These are phyloP conservation scores for Chiua virens DNA, from an alignment of 768 basidiomycete species.

Conservation along the genomic window DNA sequence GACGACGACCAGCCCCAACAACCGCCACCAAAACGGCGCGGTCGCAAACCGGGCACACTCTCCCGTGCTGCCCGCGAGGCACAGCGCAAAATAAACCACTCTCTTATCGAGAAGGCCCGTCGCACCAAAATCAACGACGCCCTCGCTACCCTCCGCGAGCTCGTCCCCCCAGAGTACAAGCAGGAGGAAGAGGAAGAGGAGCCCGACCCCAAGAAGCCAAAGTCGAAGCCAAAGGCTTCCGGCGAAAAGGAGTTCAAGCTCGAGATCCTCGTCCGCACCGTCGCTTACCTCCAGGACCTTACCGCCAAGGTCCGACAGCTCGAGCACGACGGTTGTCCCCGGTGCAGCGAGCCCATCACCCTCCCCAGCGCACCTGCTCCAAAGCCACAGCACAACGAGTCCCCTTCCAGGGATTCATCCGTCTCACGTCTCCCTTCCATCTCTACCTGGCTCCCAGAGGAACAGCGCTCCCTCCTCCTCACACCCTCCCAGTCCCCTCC, in stretches of 20 bases:
- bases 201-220: constrained; percentile 26
- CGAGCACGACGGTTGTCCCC: constrained; percentile 31
- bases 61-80: constrained; percentile 81
- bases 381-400: background rate
- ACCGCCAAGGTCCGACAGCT: constrained; percentile 52
- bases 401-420: constrained; percentile 7
- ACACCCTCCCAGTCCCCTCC: constrained; percentile 34
- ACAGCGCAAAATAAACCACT: constrained; percentile 90
- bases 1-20: constrained; percentile 19
- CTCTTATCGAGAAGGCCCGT: constrained; percentile 90
- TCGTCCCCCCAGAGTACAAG: constrained; percentile 67
- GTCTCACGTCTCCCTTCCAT: constrained; percentile 59
- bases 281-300: constrained; percentile 74
- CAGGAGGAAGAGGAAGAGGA: constrained; percentile 39
- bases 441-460: constrained; percentile 59
- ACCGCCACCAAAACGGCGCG: constrained; percentile 56
- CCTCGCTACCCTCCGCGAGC: constrained; percentile 67
- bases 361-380: background rate
- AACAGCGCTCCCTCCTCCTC: constrained; percentile 34
- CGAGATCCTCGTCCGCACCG: constrained; percentile 83
- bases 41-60: constrained; percentile 67
- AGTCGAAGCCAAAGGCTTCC: constrained; percentile 32
- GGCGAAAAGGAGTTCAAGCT: constrained; percentile 91
- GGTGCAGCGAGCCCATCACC: constrained; percentile 22
- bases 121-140: constrained; percentile 97